phyloP scores from a whole-genome alignment of 2,329 filamentous ascomycete genomes.

The Nothopassalora personata region DNA sequence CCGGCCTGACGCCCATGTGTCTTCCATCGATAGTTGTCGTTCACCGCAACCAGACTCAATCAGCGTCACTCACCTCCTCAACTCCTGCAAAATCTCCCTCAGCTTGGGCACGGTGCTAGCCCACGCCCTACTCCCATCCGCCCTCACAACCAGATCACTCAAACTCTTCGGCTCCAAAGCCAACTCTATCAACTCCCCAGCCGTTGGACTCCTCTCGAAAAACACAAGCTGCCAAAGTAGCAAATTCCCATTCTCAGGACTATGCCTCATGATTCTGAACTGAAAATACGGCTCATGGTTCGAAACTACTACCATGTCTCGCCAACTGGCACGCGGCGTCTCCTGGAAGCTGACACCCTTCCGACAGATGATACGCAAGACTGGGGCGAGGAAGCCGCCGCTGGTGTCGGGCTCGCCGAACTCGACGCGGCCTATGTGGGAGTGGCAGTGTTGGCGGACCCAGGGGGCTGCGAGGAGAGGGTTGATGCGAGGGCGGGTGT shows the following conservation, averaged over 20 bases:
- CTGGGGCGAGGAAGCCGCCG: background rate
- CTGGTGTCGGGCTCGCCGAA: background rate
- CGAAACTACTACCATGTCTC: background rate
- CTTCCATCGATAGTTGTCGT: no score
- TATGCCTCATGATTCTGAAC: background rate
- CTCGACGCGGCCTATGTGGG: background rate
- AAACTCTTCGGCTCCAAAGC: background rate
- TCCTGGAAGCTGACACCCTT: background rate
- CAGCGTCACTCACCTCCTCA: background rate
- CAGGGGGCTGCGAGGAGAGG: background rate
- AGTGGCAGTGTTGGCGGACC: constrained; percentile 1
- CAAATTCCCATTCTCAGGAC: background rate
- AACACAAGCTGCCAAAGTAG: background rate
- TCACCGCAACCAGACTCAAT: no score
- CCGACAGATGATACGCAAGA: background rate
- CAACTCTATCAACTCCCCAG: background rate
- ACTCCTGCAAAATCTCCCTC: background rate
- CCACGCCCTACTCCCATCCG: background rate
- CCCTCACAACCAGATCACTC: background rate
- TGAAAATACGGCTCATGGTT: constrained; percentile 1
- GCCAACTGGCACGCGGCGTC: background rate
- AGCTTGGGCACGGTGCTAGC: background rate
- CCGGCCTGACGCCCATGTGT: no score
- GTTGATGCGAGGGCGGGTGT: background rate
- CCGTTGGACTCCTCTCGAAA: background rate